Base-by-base conservation (phyloP, 2,329 filamentous ascomycete genomes). In the Pseudogymnoascus sp. region DNA sequence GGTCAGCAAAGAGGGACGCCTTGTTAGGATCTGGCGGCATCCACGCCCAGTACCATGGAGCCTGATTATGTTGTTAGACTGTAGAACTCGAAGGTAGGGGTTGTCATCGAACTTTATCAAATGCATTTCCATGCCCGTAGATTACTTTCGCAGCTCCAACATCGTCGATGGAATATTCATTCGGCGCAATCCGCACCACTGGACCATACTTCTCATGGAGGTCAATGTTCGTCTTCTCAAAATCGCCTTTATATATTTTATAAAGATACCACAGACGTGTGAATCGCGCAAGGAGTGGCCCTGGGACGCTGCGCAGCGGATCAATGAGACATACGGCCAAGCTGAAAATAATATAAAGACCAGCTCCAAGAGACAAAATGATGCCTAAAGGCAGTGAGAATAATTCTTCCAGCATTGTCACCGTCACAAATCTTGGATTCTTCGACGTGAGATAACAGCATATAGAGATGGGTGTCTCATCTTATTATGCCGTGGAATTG, bases 131-230 rank as follows among this genome's bases (percentile, higher is more conserved):
- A 7, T 73, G 71, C 6, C 76, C 75, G 64, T 80, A 81, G 29
- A 81, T 75, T 0, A 66, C 70, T 62, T 77, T 79, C 2, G 75
- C 66, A 0, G 77, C 78, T 0, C 74, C 68, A 0, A 73, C 70
- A 62, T 80, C 75, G 35, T 73, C 73, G 64, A 83, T 72, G 37
- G 76, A 80, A 62, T 80, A 82, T 64, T 79, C 77, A 69, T 74
- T 74, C 1, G 74, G 71, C 35, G 70, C 73, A 64, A 75, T 71
- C 4, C 73, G 68, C 33, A 75, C 65, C 13, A 76, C 72, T 1
- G 73, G 71, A 4, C 78, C 78, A 64, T 79, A 80, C 65, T 70
- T 66, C 53, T 75, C 67, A 67, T 80, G 78, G 67, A 80, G 68
- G 59, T 76, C 70, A 42, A 72, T 68, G 19, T 80, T 76, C 62